Base-by-base conservation (phyloP, 768 basidiomycete genomes). In the Hemileccinum impolitum region DNA sequence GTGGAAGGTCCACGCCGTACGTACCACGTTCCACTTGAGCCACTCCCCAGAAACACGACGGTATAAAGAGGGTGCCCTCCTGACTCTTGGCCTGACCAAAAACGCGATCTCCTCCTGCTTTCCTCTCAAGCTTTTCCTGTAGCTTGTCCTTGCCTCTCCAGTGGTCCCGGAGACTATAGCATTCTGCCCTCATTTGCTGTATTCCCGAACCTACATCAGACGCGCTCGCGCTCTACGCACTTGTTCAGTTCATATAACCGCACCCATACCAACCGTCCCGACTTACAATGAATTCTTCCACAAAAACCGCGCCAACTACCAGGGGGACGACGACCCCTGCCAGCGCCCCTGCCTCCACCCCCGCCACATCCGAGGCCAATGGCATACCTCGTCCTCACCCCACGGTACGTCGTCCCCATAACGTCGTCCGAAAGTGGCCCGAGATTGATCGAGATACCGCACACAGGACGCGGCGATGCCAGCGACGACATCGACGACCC, bases 31-130 rank as follows among this genome's bases (percentile, higher is more conserved):
- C 28, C 23, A 23, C 23, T 37, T 19, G 17, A 19, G 6, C 32
- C 23, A 41, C 43, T 26, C 30, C 17, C 28, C 9, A 9, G 8
- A 25, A 32, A 28, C 12, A 8, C n/a, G 39, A 52, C 8, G 19
- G 15, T 36, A 48, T 52, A 52, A 52, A 57, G n/a, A 19, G 25
- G 12, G 13, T 7, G 18, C 14, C 23, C 0, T n/a, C n/a, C 26
- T 37, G 2, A 21, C 25, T 3, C 34, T 1, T 37, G 4, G 32
- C 17, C 9, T 4, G n/a, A 35, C 9, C 14, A 43, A n/a, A 19
- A 25, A 38, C 31, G 5, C 7, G 12, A 23, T 23, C 38, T 12
- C 13, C 18, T 23, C 38, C 34, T 3, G 44, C 13, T 6, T 28
- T 18, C 11, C 26, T 12, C 14, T 21, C 35, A 23, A 6, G 1